These are phyloP conservation scores for Hyaloscypha finlandica DNA, from an alignment of 495 filamentous ascomycete species.

Conservation along the genomic window DNA sequence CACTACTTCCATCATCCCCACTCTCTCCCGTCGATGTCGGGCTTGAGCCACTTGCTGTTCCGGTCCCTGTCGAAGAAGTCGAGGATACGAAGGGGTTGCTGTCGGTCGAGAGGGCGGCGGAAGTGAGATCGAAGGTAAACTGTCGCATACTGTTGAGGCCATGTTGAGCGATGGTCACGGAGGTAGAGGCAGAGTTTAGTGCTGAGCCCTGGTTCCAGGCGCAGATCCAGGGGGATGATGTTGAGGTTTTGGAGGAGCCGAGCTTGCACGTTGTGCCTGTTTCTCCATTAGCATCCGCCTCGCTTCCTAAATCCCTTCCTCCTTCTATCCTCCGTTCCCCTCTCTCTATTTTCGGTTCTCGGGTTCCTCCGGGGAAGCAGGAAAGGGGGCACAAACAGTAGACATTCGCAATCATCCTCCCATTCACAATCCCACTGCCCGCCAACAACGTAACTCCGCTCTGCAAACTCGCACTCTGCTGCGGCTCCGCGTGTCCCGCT, in stretches of 20 bases:
- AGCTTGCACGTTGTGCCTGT: conserved; percentile 53
- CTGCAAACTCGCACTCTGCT: conserved; percentile 44
- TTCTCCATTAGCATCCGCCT: conserved; percentile 30
- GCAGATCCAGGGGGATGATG: conserved; percentile 62
- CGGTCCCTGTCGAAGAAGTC: not conserved
- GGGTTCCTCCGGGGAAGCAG: not conserved
- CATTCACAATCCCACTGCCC: conserved; percentile 58
- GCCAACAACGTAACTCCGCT: conserved; percentile 55
- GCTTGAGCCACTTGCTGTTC: not conserved
- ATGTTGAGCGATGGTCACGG: conserved; percentile 57
- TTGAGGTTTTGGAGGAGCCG: conserved; percentile 44
- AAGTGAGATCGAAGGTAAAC: conserved; percentile 56
- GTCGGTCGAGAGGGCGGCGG: conserved; percentile 37
- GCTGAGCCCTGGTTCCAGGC: conserved; percentile 59
- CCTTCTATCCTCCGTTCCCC: not conserved
- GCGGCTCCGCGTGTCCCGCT: conserved; percentile 53
- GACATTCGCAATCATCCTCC: conserved; percentile 65
- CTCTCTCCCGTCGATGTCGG: not conserved
- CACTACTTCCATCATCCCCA: not conserved
- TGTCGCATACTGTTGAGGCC: conserved; percentile 52
- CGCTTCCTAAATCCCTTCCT: not conserved
- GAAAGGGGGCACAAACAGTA: conserved; percentile 40
- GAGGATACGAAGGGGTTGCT: conserved; percentile 49
- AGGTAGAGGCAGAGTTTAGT: conserved; percentile 52
- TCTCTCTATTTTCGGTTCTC: not conserved